Evolutionary conservation across 129 eudicot species (phyloP).

Genomic region (Flaveria robusta): DNA sequence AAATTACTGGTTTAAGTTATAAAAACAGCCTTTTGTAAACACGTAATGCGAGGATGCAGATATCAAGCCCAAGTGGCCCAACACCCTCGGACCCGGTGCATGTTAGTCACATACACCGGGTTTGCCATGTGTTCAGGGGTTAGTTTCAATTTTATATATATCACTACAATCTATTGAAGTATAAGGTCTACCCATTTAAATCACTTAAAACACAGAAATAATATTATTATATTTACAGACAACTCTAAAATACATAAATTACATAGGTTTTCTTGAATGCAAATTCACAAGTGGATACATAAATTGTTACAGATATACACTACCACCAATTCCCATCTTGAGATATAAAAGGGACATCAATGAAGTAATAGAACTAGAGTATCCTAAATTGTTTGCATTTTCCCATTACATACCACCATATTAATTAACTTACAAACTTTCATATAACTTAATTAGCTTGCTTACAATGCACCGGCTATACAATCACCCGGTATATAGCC

Average conservation of each 20-base stretch:
- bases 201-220: not conserved
- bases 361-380: too few species aligned
- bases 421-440: not conserved
- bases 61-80: too few species aligned
- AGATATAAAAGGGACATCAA: not conserved
- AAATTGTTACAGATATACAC: not conserved
- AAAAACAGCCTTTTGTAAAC: too few species aligned
- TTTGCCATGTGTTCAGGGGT: not conserved
- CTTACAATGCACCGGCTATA: not conserved
- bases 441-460: constrained; percentile 1
- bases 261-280: not conserved
- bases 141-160: not conserved
- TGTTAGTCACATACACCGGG: too few species aligned
- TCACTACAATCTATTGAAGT: not conserved
- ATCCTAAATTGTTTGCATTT: not conserved
- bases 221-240: not conserved
- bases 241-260: not conserved
- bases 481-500: constrained; percentile 49
- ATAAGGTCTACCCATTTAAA: not conserved
- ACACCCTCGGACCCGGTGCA: too few species aligned
- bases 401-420: constrained; percentile 13
- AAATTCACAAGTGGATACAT: not conserved
- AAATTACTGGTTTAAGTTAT: too few species aligned
- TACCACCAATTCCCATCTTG: not conserved
- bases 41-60: too few species aligned